Evolutionary conservation across 306 rosid species (phyloP).

Genomic region (Oxytropis ochrocephala): DNA sequence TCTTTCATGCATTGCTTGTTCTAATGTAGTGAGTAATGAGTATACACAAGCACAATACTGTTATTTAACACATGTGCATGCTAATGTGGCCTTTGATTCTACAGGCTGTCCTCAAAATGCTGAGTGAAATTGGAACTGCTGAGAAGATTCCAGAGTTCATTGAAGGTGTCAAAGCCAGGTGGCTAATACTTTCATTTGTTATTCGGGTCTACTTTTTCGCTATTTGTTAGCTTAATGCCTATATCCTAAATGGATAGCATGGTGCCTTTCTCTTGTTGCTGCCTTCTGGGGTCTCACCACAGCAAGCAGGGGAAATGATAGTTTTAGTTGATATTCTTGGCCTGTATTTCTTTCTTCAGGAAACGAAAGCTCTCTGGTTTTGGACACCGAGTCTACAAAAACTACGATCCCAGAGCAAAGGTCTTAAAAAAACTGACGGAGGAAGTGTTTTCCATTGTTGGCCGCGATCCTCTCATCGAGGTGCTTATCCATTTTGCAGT

Average conservation of each 20-base stretch:
- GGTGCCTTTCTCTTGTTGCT: background rate
- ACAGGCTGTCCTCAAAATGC: slow-evolving; percentile 91
- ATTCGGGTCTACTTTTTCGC: background rate
- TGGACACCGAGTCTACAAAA: slow-evolving; percentile 93
- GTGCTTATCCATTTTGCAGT: slow-evolving; percentile 27
- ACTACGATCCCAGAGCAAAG: slow-evolving; percentile 91
- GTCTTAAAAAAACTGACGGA: slow-evolving; percentile 68
- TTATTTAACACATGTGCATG: slow-evolving; percentile 1
- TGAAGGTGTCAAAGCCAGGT: slow-evolving; percentile 97
- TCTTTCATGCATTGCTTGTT: background rate
- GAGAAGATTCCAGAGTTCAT: slow-evolving; percentile 85
- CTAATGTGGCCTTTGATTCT: slow-evolving; percentile 27
- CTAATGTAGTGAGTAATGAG: background rate
- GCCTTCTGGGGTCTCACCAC: background rate
- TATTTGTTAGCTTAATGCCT: background rate
- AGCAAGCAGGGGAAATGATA: background rate
- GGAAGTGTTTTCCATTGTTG: slow-evolving; percentile 90
- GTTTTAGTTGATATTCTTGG: background rate
- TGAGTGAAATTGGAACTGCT: slow-evolving; percentile 70
- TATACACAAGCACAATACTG: background rate
- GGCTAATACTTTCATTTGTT: slow-evolving; percentile 17
- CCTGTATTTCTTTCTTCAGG: slow-evolving; percentile 36
- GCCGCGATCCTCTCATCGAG: slow-evolving; percentile 93
- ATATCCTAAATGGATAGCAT: background rate
- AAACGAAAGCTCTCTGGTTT: slow-evolving; percentile 91